Percentiles rank a stretch among this genome's conserved stretches.
phyloP scores from a whole-genome alignment of 176 grass and related monocot genomes.

The Oryza glaberrima region DNA sequence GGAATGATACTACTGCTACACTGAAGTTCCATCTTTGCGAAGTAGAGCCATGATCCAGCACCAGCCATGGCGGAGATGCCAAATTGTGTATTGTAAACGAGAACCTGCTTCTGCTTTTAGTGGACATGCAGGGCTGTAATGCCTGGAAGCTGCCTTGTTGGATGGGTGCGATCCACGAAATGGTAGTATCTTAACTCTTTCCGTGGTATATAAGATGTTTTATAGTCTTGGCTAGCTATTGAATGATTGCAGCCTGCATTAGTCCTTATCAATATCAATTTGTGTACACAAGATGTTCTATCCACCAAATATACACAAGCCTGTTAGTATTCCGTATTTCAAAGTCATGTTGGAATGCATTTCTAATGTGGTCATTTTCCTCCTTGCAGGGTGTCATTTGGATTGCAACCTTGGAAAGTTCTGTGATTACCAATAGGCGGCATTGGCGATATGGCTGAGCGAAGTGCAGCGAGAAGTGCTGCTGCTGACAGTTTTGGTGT shows the following conservation, averaged over 20 bases:
- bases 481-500: constrained; percentile 43
- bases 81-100: neutral
- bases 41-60: neutral
- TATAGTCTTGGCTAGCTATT: neutral
- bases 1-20: constrained; percentile 16
- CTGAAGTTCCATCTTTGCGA: constrained; percentile 1
- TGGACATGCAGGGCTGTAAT: constrained; percentile 3
- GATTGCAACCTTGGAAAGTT: constrained; percentile 1
- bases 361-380: neutral
- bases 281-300: neutral
- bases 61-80: constrained; percentile 13
- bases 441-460: constrained; percentile 19
- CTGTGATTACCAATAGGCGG: neutral
- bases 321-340: neutral
- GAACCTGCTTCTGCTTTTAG: constrained; percentile 9
- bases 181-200: constrained; percentile 33
- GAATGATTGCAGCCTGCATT: neutral
- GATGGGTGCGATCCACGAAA: constrained; percentile 27
- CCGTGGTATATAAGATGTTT: neutral
- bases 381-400: constrained; percentile 25
- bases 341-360: neutral
- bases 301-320: neutral
- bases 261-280: neutral
- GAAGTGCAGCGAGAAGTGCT: constrained; percentile 8
- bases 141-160: constrained; percentile 8